These are phyloP conservation scores for Domatiomyces catenatus DNA, from an alignment of 2,329 filamentous ascomycete species.

Conservation along the genomic window DNA sequence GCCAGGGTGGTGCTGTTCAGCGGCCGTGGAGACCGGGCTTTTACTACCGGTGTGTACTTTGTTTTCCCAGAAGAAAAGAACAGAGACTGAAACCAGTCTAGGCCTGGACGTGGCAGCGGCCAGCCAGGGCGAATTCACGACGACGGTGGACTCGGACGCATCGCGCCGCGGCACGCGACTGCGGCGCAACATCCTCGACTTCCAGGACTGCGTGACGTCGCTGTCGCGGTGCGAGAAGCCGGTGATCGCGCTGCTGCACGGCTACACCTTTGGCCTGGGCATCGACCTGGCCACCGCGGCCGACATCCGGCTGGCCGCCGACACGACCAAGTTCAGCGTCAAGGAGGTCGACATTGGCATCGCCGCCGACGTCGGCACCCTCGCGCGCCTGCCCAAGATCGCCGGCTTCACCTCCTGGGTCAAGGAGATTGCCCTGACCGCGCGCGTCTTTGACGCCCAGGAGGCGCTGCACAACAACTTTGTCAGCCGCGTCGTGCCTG, in stretches of 20 bases:
- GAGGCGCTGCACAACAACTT: slow-evolving; percentile 31
- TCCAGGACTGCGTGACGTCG: slow-evolving; percentile 62
- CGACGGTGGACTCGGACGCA: slow-evolving; percentile 33
- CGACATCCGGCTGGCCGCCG: slow-evolving; percentile 28
- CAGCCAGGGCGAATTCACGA: slow-evolving; percentile 33
- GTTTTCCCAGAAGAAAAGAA: background rate
- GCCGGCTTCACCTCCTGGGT: slow-evolving; percentile 31
- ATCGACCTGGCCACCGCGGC: slow-evolving; percentile 44
- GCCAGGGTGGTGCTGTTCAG: slow-evolving; percentile 67
- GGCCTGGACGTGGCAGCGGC: slow-evolving; percentile 71
- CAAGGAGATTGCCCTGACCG: slow-evolving; percentile 33
- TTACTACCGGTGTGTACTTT: slow-evolving; percentile 38
- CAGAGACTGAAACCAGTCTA: slow-evolving; percentile 19
- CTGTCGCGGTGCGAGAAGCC: slow-evolving; percentile 85
- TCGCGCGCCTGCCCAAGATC: slow-evolving; percentile 33
- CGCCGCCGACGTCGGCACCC: slow-evolving; percentile 34
- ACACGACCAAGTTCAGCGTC: slow-evolving; percentile 26
- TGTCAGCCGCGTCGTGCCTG: slow-evolving; percentile 25
- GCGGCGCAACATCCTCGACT: slow-evolving; percentile 56
- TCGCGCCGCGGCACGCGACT: slow-evolving; percentile 49
- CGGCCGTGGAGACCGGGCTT: slow-evolving; percentile 67
- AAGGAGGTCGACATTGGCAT: slow-evolving; percentile 37
- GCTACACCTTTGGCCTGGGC: slow-evolving; percentile 59
- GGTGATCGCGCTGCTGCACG: slow-evolving; percentile 69
- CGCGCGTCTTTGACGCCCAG: slow-evolving; percentile 28